phyloP scores from a whole-genome alignment of 1,284 basidiomycete genomes.

The Irpex sp. region DNA sequence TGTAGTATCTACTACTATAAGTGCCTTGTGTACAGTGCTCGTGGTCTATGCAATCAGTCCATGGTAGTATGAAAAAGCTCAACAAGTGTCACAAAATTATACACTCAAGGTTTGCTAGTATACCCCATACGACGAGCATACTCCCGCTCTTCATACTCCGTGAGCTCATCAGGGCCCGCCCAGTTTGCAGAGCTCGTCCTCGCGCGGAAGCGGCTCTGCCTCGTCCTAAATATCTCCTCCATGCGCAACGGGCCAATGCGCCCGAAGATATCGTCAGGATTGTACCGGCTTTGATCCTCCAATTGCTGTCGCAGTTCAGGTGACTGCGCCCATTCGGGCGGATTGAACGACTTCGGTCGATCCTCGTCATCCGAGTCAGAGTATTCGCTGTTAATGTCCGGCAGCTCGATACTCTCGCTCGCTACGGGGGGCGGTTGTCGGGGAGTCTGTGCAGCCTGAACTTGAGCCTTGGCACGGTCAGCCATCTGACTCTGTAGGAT shows the following conservation, averaged over 20 bases:
- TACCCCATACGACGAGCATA: conserved; percentile 91
- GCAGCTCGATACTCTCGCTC: conserved; percentile 9
- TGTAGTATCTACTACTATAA: no score
- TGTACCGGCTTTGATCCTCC: conserved; percentile 73
- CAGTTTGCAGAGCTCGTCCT: conserved; percentile 93
- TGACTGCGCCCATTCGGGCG: conserved; percentile 86
- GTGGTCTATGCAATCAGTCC: background rate
- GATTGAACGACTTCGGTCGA: conserved; percentile 63
- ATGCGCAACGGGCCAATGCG: conserved; percentile 78
- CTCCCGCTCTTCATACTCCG: conserved; percentile 75
- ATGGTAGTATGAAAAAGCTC: no score
- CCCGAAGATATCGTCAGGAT: conserved; percentile 92
- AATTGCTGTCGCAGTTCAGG: conserved; percentile 77
- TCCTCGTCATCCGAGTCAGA: conserved; percentile 65
- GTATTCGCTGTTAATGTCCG: conserved; percentile 11
- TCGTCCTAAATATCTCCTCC: conserved; percentile 77
- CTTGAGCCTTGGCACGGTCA: conserved; percentile 59
- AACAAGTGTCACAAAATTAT: background rate
- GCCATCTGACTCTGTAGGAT: conserved; percentile 63
- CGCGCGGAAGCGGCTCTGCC: conserved; percentile 77
- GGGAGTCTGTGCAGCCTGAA: conserved; percentile 49
- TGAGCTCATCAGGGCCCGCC: conserved; percentile 81
- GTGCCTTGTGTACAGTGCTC: no score
- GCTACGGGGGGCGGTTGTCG: conserved; percentile 28
- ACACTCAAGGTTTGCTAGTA: conserved; percentile 13